A percentile compares a stretch with the other conserved stretches of the same genome.
Conservation (phyloP, 2,329 filamentous ascomycete species). For the Aspergillus ochraceoroseus region DNA sequence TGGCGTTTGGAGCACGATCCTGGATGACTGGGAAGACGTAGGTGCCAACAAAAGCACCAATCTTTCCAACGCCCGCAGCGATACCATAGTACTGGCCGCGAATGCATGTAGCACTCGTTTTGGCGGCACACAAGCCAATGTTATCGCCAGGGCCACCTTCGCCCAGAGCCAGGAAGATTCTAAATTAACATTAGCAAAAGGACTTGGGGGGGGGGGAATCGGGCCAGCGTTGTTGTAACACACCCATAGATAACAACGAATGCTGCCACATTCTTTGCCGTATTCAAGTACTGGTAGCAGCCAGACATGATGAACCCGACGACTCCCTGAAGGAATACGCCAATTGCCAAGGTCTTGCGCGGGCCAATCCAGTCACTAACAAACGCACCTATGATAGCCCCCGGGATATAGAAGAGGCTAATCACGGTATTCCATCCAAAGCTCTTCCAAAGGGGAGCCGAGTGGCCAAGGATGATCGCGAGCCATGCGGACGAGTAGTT, state of each 20-base stretch:
- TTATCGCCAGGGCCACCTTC: constrained; percentile 87
- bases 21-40: constrained; percentile 72
- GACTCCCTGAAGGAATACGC: constrained; percentile 66
- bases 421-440: constrained; percentile 88
- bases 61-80: constrained; percentile 45
- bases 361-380: constrained; percentile 75
- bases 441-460: constrained; percentile 63
- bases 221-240: constrained; percentile 12
- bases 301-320: constrained; percentile 88
- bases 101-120: constrained; percentile 84
- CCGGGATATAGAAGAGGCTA: constrained; percentile 84
- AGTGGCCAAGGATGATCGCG: constrained; percentile 56
- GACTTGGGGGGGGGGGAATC: not conserved
- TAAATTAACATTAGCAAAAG: constrained; percentile 14
- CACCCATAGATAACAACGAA: constrained; percentile 73
- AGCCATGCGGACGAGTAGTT: constrained; percentile 69
- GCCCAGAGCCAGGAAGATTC: constrained; percentile 69
- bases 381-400: constrained; percentile 71
- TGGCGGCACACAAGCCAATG: constrained; percentile 79
- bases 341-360: constrained; percentile 64
- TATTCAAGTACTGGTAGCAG: constrained; percentile 65
- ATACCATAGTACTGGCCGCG: constrained; percentile 66
- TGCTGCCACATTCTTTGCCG: constrained; percentile 61
- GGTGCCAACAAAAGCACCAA: constrained; percentile 73
- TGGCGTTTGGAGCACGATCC: constrained; percentile 51